phyloP scores from a whole-genome alignment of 148 eudicot species.

The Vaccinium darrowii region DNA sequence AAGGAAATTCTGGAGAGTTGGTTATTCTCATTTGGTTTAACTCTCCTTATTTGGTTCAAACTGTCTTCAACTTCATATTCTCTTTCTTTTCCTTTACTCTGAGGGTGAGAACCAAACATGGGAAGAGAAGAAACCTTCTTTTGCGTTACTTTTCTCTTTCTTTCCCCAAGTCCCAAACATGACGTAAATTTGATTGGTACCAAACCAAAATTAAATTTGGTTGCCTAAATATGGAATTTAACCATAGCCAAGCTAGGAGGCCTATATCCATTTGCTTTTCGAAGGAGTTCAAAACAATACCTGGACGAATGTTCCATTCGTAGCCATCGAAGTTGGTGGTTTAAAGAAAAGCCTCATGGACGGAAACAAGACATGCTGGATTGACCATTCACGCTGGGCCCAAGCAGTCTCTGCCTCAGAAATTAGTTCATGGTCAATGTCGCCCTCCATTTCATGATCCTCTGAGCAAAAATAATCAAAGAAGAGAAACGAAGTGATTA shows the following conservation, averaged over 20 bases:
- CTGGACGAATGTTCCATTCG: constrained; percentile 90
- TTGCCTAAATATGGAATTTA: neutral
- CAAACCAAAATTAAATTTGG: neutral
- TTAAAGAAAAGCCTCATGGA: constrained; percentile 90
- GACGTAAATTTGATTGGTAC: neutral
- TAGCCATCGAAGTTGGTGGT: constrained; percentile 84
- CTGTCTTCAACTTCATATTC: neutral
- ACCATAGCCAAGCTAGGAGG: neutral
- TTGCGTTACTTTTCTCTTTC: neutral
- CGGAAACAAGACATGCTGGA: constrained; percentile 87
- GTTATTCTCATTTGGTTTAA: neutral
- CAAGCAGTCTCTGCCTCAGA: constrained; percentile 88
- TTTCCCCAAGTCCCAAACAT: neutral
- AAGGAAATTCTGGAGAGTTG: neutral
- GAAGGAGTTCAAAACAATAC: constrained; percentile 27
- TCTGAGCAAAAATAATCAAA: constrained; percentile 24
- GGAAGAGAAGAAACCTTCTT: neutral
- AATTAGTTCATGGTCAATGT: constrained; percentile 63
- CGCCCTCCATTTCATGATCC: constrained; percentile 33
- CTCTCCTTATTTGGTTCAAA: neutral
- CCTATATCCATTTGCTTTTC: neutral
- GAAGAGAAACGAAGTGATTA: neutral
- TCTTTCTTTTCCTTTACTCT: neutral
- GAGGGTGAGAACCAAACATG: neutral
- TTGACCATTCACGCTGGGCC: constrained; percentile 99